Conservation (phyloP, 2,329 filamentous ascomycete genomes). For the Fusarium fujikuroi region DNA sequence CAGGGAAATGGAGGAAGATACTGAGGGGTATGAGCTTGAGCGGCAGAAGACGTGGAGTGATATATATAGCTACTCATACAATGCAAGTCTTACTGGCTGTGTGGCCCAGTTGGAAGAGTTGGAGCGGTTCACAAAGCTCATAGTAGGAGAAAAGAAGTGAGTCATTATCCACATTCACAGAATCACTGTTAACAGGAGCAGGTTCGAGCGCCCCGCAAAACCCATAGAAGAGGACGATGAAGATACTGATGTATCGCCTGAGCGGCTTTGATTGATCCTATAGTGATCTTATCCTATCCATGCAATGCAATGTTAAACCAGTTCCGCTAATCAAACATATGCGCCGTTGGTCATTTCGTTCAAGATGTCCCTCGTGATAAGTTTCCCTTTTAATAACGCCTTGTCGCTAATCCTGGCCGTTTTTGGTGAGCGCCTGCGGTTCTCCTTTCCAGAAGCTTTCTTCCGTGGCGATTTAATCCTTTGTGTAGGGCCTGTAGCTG, state of each 20-base stretch:
- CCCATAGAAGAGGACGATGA: conserved; percentile 39
- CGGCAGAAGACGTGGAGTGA: conserved; percentile 62
- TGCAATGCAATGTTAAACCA: conserved; percentile 25
- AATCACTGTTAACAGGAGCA: conserved; percentile 31
- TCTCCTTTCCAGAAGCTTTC: conserved; percentile 54
- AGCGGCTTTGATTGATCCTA: conserved; percentile 28
- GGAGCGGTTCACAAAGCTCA: conserved; percentile 66
- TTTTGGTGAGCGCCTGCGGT: conserved; percentile 61
- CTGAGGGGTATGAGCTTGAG: conserved; percentile 41
- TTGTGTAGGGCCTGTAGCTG: conserved; percentile 46
- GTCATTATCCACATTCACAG: neutral
- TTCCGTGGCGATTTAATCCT: conserved; percentile 47
- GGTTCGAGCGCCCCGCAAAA: conserved; percentile 49
- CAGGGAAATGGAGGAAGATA: conserved; percentile 42
- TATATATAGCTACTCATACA: conserved; percentile 67
- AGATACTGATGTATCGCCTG: conserved; percentile 25
- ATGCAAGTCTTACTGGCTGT: conserved; percentile 64
- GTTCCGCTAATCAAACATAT: conserved; percentile 45
- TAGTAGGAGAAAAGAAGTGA: conserved; percentile 65
- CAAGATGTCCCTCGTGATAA: conserved; percentile 79
- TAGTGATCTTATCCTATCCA: conserved; percentile 18
- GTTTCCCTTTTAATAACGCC: conserved; percentile 71
- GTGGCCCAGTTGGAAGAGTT: conserved; percentile 64
- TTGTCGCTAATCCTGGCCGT: conserved; percentile 68
- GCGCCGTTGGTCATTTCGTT: conserved; percentile 71